Percentiles rank a stretch among this genome's conserved stretches.
phyloP scores from a whole-genome alignment of 352 stramenopile species.

The Stramenopiles sp. region DNA sequence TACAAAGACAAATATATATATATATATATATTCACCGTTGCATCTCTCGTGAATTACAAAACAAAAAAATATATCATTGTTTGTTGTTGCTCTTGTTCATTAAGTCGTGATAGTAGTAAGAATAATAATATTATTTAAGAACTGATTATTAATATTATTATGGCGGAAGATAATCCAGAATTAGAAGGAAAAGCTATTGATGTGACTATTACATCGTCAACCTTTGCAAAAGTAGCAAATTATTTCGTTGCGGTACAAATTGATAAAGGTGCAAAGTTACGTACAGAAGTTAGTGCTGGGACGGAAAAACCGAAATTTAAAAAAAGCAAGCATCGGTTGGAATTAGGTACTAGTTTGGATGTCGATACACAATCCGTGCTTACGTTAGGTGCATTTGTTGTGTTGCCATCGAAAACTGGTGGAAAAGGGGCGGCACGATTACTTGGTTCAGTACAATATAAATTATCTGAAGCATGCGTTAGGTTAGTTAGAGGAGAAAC shows the following conservation, averaged over 20 bases:
- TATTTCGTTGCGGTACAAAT: conserved; percentile 2
- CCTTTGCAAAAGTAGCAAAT: neutral
- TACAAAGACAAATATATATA: too few relatives aligned
- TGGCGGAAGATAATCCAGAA: too few relatives aligned
- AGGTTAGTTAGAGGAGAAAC: neutral
- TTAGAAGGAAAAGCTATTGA: neutral
- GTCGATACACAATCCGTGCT: neutral
- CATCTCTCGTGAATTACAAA: too few relatives aligned
- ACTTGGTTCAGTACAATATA: neutral
- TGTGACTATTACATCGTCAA: neutral
- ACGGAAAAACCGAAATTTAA: neutral
- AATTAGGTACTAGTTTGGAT: neutral
- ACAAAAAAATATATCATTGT: too few relatives aligned
- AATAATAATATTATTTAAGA: too few relatives aligned
- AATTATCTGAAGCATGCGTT: neutral
- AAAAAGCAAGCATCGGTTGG: neutral
- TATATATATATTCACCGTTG: too few relatives aligned
- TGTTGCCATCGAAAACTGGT: conserved; percentile 4
- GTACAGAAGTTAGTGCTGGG: neutral
- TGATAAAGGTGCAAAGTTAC: neutral
- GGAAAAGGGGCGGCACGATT: neutral
- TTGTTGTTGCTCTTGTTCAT: too few relatives aligned
- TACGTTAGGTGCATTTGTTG: neutral
- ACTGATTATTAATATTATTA: too few relatives aligned
- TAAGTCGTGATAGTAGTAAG: too few relatives aligned